Base-by-base conservation (phyloP, 2,329 filamentous ascomycete genomes). In the Neopestalotiopsis clavispora region DNA sequence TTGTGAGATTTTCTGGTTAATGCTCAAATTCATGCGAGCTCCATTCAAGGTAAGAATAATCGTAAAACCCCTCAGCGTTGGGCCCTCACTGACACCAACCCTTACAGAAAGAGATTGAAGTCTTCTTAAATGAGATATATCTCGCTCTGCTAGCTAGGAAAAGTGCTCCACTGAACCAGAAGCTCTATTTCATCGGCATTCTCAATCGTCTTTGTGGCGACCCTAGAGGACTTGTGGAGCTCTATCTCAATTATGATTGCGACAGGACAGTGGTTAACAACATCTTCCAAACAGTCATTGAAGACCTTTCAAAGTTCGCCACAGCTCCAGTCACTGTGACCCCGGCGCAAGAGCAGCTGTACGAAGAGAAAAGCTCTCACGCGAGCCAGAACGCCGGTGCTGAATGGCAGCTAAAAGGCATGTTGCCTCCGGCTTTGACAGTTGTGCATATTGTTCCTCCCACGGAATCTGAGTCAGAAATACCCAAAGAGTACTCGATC, bases 241-340 rank as follows among this genome's bases (percentile, higher is more conserved):
- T 95, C 14, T 99, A 99, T 80, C 88, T 99, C 71, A 99, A 99
- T 80, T 99, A 99, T 77, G 96, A 99, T 79, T 99, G 96, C 81
- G 97, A 98, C 76, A 89, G 95, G 70, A 94, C 94, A 56, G 89
- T 98, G 69, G 95, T 98, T 81, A 99, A 99, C 80, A 99, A 99
- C 80, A 96, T 98, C 80, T 99, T 97, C 79, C 96, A 99, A 80
- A 92, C 89, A 23, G 91, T 98, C 67, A 95, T 99, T 64, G 97
- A 99, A 79, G 94, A 98, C 80, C 84, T 99, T 20, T 96, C 95
- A 40, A 92, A 92, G 74, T 92, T 97, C 74, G 93, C 94, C 1
- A 96, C 92, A 66, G 87, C 91, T 10, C 91, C 95, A 1, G 91
- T 97, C 4, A 80, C 90, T 10, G 89, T 97, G 52, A 94, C 90